Conservation (phyloP, 2,329 filamentous ascomycete species). For the Huntiella decipiens region DNA sequence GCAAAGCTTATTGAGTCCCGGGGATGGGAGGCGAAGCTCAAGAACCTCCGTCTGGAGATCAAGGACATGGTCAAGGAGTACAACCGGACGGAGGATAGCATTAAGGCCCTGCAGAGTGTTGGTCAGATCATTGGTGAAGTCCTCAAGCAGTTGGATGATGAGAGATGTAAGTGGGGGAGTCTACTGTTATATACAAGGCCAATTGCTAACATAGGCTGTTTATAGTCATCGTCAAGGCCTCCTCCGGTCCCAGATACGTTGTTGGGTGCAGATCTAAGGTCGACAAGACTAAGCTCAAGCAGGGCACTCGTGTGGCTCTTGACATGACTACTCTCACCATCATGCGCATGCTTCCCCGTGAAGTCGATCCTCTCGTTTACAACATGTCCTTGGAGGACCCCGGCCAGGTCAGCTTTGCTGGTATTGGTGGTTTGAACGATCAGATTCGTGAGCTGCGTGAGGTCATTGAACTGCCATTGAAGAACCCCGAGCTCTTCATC, state of each 20-base stretch:
- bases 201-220: neutral
- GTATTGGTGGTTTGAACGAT: conserved; percentile 93
- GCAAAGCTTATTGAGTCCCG: conserved; percentile 76
- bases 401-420: conserved; percentile 90
- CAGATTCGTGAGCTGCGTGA: conserved; percentile 95
- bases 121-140: conserved; percentile 99
- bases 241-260: conserved; percentile 90
- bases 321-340: conserved; percentile 99
- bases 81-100: conserved; percentile 95
- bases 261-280: conserved; percentile 97
- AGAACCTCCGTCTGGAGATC: conserved; percentile 82
- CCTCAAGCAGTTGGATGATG: conserved; percentile 94
- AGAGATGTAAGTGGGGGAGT: conserved; percentile 57
- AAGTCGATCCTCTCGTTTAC: conserved; percentile 96
- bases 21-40: conserved; percentile 97
- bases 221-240: conserved; percentile 93
- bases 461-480: conserved; percentile 92
- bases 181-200: conserved; percentile 12
- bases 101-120: conserved; percentile 96
- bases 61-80: conserved; percentile 90
- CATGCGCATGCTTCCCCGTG: conserved; percentile 97
- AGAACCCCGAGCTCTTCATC: conserved; percentile 95
- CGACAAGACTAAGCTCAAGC: conserved; percentile 91
- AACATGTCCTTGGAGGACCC: conserved; percentile 99
- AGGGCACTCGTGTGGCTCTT: conserved; percentile 89